These are phyloP conservation scores for Penicillium sp. DNA, from an alignment of 2,329 filamentous ascomycete species.

Conservation along the genomic window DNA sequence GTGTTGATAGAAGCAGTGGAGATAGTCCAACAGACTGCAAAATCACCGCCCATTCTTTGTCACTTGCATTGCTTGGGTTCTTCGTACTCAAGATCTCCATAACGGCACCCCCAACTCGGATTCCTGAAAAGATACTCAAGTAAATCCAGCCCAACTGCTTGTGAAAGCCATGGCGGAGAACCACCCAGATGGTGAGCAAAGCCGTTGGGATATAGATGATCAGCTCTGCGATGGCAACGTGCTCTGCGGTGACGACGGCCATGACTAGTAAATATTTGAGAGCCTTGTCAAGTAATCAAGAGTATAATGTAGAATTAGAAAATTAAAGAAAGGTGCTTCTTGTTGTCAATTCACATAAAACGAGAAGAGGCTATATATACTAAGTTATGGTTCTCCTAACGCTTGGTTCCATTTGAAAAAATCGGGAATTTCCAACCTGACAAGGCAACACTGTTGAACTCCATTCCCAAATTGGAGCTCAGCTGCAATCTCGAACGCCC, in stretches of 20 bases:
- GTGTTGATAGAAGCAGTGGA: slow-evolving; percentile 4
- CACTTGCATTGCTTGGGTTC: background rate
- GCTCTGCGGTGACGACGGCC: slow-evolving; percentile 3
- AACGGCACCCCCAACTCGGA: slow-evolving; percentile 8
- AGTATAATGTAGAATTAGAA: background rate
- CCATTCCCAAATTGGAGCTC: background rate
- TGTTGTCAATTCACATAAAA: no score
- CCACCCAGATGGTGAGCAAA: slow-evolving; percentile 2
- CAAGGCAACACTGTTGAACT: background rate
- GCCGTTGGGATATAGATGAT: slow-evolving; percentile 8
- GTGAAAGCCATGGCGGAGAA: slow-evolving; percentile 10
- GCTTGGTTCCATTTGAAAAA: background rate
- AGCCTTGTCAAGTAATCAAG: background rate
- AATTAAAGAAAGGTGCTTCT: background rate
- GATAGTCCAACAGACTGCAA: slow-evolving; percentile 8
- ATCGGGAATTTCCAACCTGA: background rate
- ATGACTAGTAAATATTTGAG: background rate
- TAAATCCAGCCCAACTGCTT: slow-evolving; percentile 12
- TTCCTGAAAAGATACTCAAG: background rate
- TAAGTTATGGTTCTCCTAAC: background rate
- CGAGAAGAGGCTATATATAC: background rate
- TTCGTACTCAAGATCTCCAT: slow-evolving; percentile 6
- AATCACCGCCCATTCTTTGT: slow-evolving; percentile 8
- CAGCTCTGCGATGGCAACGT: slow-evolving; percentile 9
- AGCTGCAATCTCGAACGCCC: background rate